These are phyloP conservation scores for Leptoxyphium fumago DNA, from an alignment of 2,329 filamentous ascomycete genomes.

Conservation along the genomic window DNA sequence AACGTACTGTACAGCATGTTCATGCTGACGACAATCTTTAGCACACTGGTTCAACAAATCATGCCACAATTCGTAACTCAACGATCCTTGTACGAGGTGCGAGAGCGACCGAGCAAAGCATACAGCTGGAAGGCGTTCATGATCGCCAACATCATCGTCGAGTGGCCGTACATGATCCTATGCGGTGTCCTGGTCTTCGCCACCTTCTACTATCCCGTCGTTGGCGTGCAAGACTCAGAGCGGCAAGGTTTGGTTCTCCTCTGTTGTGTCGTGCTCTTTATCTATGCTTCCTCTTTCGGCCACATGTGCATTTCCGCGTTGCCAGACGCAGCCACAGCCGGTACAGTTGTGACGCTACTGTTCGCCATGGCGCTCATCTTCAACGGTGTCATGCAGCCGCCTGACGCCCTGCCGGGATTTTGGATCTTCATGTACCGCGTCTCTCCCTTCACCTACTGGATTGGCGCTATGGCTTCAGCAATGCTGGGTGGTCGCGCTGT, in stretches of 20 bases:
- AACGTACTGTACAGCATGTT: slow-evolving; percentile 36
- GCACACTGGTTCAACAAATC: slow-evolving; percentile 40
- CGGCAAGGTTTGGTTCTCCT: slow-evolving; percentile 52
- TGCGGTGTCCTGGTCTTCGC: slow-evolving; percentile 49
- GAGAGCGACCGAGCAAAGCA: slow-evolving; percentile 49
- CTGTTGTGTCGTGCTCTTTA: slow-evolving; percentile 49
- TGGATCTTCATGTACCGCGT: slow-evolving; percentile 67
- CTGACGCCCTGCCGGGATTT: slow-evolving; percentile 47
- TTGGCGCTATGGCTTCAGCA: slow-evolving; percentile 25
- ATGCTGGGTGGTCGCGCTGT: slow-evolving; percentile 33
- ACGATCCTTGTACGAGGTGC: slow-evolving; percentile 44
- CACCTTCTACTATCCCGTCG: slow-evolving; percentile 49
- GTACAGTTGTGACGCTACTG: slow-evolving; percentile 37
- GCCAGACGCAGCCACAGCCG: slow-evolving; percentile 53
- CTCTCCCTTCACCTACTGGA: slow-evolving; percentile 52
- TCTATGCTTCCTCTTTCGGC: slow-evolving; percentile 59
- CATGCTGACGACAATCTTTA: slow-evolving; percentile 30
- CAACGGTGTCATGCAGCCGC: slow-evolving; percentile 46
- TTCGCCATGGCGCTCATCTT: slow-evolving; percentile 35
- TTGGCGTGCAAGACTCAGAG: slow-evolving; percentile 27
- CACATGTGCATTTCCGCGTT: slow-evolving; percentile 60
- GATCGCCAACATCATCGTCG: slow-evolving; percentile 54
- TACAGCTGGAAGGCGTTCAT: slow-evolving; percentile 67
- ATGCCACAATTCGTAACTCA: slow-evolving; percentile 46
- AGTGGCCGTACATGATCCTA: slow-evolving; percentile 52